Evolutionary conservation across 2,329 filamentous ascomycete species (phyloP).

Genomic region (Apiospora marii): DNA sequence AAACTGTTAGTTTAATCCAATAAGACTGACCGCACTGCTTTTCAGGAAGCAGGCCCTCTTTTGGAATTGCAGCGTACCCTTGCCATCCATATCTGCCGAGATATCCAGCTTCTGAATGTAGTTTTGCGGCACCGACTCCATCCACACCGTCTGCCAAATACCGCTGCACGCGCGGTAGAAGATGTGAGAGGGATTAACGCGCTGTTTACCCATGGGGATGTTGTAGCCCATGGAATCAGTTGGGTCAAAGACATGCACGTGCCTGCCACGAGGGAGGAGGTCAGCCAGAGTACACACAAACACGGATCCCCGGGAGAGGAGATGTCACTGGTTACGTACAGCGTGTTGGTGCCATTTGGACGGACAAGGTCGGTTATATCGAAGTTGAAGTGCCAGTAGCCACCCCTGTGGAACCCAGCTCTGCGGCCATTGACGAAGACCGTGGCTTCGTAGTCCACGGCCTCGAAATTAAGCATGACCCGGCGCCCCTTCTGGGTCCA

Average conservation of each 20-base stretch:
- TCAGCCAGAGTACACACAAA: neutral
- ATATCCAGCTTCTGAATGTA: slow-evolving; percentile 68
- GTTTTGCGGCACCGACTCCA: slow-evolving; percentile 66
- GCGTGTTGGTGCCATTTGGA: slow-evolving; percentile 56
- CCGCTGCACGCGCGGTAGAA: slow-evolving; percentile 76
- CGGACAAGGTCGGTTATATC: slow-evolving; percentile 60
- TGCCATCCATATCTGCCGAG: slow-evolving; percentile 62
- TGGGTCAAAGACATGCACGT: slow-evolving; percentile 73
- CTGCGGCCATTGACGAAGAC: slow-evolving; percentile 65
- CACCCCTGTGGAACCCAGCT: slow-evolving; percentile 63
- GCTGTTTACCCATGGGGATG: slow-evolving; percentile 74
- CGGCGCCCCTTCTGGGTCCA: slow-evolving; percentile 51
- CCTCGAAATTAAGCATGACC: slow-evolving; percentile 64
- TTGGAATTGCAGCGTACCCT: slow-evolving; percentile 46
- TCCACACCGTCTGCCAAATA: slow-evolving; percentile 79
- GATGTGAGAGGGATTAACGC: slow-evolving; percentile 64
- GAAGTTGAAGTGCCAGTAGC: slow-evolving; percentile 68
- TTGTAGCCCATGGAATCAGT: slow-evolving; percentile 63
- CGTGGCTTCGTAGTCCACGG: slow-evolving; percentile 64
- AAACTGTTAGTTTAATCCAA: neutral
- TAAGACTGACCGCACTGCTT: neutral
- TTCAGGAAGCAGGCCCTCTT: neutral
- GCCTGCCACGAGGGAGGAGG: slow-evolving; percentile 45
- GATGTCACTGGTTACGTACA: slow-evolving; percentile 49
- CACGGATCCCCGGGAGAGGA: neutral